Evolutionary conservation across 2,329 filamentous ascomycete genomes (phyloP).

Genomic region (Domatiomyces catenatus): DNA sequence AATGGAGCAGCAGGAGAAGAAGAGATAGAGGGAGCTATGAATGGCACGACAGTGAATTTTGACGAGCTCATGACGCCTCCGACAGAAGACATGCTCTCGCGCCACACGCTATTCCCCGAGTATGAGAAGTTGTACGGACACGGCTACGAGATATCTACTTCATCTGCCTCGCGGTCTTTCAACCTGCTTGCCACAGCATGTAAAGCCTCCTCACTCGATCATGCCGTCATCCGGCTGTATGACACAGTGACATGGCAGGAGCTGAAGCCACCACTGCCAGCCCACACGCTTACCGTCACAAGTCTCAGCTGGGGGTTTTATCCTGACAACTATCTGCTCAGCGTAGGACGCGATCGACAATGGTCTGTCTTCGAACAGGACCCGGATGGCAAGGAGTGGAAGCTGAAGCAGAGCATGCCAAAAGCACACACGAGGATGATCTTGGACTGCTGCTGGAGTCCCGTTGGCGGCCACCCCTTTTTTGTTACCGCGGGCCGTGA

Average conservation of each 20-base stretch:
- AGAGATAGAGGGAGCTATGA: slow-evolving; percentile 19
- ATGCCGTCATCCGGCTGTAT: slow-evolving; percentile 85
- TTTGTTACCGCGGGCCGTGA: slow-evolving; percentile 88
- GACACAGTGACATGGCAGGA: slow-evolving; percentile 80
- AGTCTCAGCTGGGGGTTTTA: slow-evolving; percentile 57
- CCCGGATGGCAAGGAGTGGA: slow-evolving; percentile 34
- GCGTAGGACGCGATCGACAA: slow-evolving; percentile 79
- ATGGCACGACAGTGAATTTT: slow-evolving; percentile 21
- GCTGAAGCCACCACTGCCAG: slow-evolving; percentile 63
- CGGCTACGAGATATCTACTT: slow-evolving; percentile 86
- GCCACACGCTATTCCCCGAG: slow-evolving; percentile 90
- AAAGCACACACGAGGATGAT: slow-evolving; percentile 93
- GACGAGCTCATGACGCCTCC: slow-evolving; percentile 60
- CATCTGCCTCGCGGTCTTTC: slow-evolving; percentile 62
- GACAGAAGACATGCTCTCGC: slow-evolving; percentile 73
- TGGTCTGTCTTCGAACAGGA: slow-evolving; percentile 64
- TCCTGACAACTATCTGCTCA: slow-evolving; percentile 62
- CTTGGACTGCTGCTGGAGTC: slow-evolving; percentile 71
- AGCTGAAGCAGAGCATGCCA: slow-evolving; percentile 47
- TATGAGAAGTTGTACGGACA: slow-evolving; percentile 94
- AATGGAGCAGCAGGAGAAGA: slow-evolving; percentile 24
- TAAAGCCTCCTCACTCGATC: slow-evolving; percentile 79
- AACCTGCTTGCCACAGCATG: slow-evolving; percentile 76
- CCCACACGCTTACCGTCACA: slow-evolving; percentile 75
- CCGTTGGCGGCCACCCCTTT: slow-evolving; percentile 27